Evolutionary conservation across 2,329 filamentous ascomycete genomes (phyloP).

Genomic region (Spiromastix sp.): DNA sequence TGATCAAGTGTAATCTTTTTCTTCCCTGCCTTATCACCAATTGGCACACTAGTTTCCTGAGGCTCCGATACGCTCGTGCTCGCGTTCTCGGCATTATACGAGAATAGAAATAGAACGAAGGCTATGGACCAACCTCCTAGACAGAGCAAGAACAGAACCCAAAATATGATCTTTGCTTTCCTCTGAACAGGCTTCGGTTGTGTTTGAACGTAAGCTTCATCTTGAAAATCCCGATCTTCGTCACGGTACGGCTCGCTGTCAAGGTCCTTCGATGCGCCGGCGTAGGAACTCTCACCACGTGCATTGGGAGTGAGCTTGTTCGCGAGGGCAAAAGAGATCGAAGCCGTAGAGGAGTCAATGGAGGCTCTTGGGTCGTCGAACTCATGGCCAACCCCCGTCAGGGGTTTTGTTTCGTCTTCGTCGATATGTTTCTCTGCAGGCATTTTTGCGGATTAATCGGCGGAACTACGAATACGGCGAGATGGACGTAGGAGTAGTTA

Average conservation of each 20-base stretch:
- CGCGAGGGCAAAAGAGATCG: conserved; percentile 10
- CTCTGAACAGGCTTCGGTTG: conserved; percentile 10
- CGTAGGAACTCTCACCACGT: not conserved
- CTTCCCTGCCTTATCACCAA: conserved; percentile 3
- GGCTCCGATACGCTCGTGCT: conserved; percentile 16
- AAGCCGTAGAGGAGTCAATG: conserved; percentile 13
- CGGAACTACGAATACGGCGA: no score
- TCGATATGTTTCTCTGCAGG: conserved; percentile 5
- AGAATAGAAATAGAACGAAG: conserved; percentile 32
- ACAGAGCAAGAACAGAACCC: conserved; percentile 30
- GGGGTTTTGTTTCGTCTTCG: conserved; percentile 12
- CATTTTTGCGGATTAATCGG: conserved; percentile 7
- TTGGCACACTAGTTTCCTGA: conserved; percentile 3
- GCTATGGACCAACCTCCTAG: conserved; percentile 36
- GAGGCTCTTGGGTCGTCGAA: conserved; percentile 6
- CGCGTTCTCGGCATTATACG: conserved; percentile 23
- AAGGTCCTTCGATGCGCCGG: not conserved
- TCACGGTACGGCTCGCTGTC: conserved; percentile 19
- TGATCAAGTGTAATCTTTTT: conserved; percentile 21
- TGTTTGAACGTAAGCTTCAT: conserved; percentile 17
- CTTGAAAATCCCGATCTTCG: conserved; percentile 13
- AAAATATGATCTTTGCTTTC: conserved; percentile 24
- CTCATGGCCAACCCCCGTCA: conserved; percentile 6
- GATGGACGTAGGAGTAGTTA: no score
- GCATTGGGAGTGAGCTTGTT: conserved; percentile 3